Evolutionary conservation across 2,329 filamentous ascomycete species (phyloP).

Genomic region (Botrytis byssoidea): DNA sequence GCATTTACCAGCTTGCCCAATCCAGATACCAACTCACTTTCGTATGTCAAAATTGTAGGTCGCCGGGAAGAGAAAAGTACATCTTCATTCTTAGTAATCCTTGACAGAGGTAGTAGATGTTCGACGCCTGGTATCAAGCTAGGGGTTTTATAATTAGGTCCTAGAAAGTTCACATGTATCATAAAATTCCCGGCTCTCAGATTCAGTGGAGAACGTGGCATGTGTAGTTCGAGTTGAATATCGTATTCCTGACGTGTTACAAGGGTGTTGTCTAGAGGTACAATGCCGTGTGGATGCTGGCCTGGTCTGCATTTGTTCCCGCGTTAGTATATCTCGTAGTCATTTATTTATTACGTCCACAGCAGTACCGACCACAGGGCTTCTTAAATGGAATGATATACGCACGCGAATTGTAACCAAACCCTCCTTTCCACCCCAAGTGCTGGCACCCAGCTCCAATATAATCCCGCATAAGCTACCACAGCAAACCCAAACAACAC

Average conservation of each 20-base stretch:
- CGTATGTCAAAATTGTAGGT: constrained; percentile 75
- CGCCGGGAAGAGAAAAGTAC: constrained; percentile 66
- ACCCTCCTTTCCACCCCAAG: constrained; percentile 61
- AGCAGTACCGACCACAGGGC: not conserved
- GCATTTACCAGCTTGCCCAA: constrained; percentile 64
- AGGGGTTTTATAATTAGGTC: constrained; percentile 43
- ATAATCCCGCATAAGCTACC: constrained; percentile 64
- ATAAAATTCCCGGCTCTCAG: constrained; percentile 87
- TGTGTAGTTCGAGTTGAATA: constrained; percentile 67
- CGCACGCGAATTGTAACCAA: constrained; percentile 64
- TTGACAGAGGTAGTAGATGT: constrained; percentile 5
- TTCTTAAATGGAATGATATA: not conserved
- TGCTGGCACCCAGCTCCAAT: constrained; percentile 65
- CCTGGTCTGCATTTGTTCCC: constrained; percentile 40
- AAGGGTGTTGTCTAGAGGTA: constrained; percentile 47
- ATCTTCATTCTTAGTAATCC: constrained; percentile 17
- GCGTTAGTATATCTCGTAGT: not conserved
- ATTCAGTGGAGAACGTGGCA: constrained; percentile 79
- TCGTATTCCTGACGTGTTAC: constrained; percentile 80
- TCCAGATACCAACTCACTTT: constrained; percentile 63
- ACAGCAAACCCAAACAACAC: constrained; percentile 57
- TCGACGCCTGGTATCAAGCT: constrained; percentile 34
- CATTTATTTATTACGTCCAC: not conserved
- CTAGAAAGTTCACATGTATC: constrained; percentile 73
- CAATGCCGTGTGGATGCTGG: constrained; percentile 38